Evolutionary conservation across 352 stramenopile genomes (phyloP).

Genomic region (Globisporangium sylvaticum): DNA sequence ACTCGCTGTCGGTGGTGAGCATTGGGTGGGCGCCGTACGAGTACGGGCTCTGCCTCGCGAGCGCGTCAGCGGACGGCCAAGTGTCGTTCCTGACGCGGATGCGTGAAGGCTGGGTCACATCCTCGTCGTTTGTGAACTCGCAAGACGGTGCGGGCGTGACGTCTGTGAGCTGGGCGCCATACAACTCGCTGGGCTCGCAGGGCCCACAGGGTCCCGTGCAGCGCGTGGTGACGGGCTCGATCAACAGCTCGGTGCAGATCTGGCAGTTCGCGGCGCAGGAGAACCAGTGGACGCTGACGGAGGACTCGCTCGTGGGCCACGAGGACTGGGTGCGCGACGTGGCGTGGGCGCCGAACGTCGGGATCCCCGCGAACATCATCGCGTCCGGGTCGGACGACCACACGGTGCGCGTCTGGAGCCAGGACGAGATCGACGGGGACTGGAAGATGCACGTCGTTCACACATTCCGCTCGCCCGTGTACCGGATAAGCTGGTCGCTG

Average conservation of each 20-base stretch:
- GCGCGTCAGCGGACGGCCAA: conserved; percentile 72
- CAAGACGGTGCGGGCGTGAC: conserved; percentile 71
- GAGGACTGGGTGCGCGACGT: conserved; percentile 85
- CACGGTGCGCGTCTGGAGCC: conserved; percentile 77
- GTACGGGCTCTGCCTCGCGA: conserved; percentile 80
- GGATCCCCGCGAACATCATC: conserved; percentile 77
- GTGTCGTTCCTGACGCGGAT: conserved; percentile 82
- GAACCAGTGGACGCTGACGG: conserved; percentile 39
- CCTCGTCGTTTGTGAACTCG: conserved; percentile 74
- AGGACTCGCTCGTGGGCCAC: conserved; percentile 53
- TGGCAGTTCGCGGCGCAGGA: conserved; percentile 44
- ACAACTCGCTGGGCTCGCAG: conserved; percentile 83
- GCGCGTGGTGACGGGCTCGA: conserved; percentile 71
- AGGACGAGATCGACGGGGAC: conserved; percentile 54
- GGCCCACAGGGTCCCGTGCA: conserved; percentile 57
- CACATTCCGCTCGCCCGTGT: conserved; percentile 67
- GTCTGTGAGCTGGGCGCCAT: conserved; percentile 81
- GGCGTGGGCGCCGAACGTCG: conserved; percentile 77
- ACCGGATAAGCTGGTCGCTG: conserved; percentile 81
- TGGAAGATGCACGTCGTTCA: conserved; percentile 66
- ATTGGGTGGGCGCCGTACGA: conserved; percentile 86
- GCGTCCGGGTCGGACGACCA: conserved; percentile 81
- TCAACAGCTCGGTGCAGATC: conserved; percentile 55
- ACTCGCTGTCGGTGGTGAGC: conserved; percentile 69
- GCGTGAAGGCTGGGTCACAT: conserved; percentile 77